Evolutionary conservation across 176 grass and related monocot genomes (phyloP).

Genomic region (Carex scoparia): DNA sequence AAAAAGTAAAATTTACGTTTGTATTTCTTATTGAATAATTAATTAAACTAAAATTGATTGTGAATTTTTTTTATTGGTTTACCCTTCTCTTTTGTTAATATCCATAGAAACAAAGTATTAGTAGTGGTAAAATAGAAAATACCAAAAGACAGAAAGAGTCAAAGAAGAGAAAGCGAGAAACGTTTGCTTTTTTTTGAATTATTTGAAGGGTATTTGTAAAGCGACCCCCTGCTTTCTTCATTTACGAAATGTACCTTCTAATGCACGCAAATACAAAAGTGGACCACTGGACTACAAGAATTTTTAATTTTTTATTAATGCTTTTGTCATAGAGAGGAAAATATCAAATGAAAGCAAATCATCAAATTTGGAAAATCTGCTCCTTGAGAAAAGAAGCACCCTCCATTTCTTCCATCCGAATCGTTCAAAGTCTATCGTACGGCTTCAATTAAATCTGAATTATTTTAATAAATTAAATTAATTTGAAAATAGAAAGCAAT

Average conservation of each 20-base stretch:
- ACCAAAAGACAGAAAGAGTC: neutral
- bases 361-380: neutral
- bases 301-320: neutral
- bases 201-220: neutral
- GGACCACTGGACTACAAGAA: neutral
- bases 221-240: neutral
- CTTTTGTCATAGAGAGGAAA: neutral
- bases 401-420: too few species aligned
- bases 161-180: neutral
- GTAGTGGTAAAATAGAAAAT: neutral
- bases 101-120: too few species aligned
- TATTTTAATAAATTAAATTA: too few species aligned
- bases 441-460: too few species aligned
- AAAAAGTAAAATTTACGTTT: too few species aligned
- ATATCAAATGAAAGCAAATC: neutral
- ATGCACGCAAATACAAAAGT: neutral
- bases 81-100: too few species aligned
- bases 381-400: too few species aligned
- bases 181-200: constrained; percentile 1
- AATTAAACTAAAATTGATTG: too few species aligned
- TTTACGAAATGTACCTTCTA: constrained; percentile 2
- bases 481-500: too few species aligned
- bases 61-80: too few species aligned
- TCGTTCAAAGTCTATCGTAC: too few species aligned
- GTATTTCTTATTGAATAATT: too few species aligned